Evolutionary conservation across 1,139 yeast genomes (phyloP), one percentile per base, ranked within the genome.

Genomic region (Geotrichum citri-aurantii): DNA sequence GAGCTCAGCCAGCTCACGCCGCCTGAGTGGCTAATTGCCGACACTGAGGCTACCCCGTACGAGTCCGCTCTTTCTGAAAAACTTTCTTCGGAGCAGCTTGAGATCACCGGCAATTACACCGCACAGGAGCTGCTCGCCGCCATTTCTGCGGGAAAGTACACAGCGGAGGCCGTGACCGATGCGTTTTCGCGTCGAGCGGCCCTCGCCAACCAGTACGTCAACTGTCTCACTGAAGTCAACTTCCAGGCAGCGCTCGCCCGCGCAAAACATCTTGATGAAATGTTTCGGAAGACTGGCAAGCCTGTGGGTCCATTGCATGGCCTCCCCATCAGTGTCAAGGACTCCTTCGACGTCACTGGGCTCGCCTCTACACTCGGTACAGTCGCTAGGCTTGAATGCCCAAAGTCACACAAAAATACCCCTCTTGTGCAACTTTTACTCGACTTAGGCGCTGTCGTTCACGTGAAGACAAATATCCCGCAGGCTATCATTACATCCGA

Each of bases 181-280:
- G 86, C 87, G 0, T 84, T 78, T 66, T 82, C 84, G 57, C 83
- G 80, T 62, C 74, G 86, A 63, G 80, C 85, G 6, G 79, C 83
- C 0, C 71, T 82, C 60, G 80, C 69, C 2, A 69, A 66, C 54
- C 72, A 69, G 55, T 55, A 65, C 52, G 64, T 68, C 37, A 69
- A 69, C 54, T 70, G 73, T 59, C 54, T 68, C 37, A 69, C 72
- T 0, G 73, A 70, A 59, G 64, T 71, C 8, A 59, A 68, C 56
- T 70, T 65, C 54, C 65, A 65, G n/a, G 64, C 64, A 31, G 73
- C 73, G 11, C 63, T 78, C 17, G 65, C 64, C 29, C 69, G 79
- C 49, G 82, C 82, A 5, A 61, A 69, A 49, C 65, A 66, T 31
- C 68, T 77, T 12, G 84, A 81, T 64, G 72, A 69, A 24, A 66